Conservation (phyloP, 106 monocot species). For the Dactylorhiza incarnata region DNA sequence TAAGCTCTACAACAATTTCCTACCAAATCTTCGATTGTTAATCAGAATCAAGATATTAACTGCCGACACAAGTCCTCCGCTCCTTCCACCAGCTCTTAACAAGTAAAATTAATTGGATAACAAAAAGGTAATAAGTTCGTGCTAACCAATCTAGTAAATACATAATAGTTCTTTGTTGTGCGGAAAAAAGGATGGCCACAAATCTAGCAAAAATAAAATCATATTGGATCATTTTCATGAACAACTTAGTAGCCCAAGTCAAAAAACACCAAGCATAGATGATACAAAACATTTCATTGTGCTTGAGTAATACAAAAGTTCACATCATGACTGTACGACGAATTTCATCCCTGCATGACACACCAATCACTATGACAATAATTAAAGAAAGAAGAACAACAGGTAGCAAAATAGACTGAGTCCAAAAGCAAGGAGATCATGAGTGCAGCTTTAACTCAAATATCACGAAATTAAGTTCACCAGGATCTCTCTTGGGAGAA, state of each 20-base stretch:
- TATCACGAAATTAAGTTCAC: no score
- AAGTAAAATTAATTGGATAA: background rate
- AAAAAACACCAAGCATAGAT: background rate
- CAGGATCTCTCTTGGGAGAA: no score
- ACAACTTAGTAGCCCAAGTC: background rate
- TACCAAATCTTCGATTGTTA: background rate
- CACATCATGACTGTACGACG: background rate
- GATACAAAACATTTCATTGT: background rate
- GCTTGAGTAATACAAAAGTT: background rate
- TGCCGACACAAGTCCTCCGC: background rate
- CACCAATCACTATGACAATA: no score
- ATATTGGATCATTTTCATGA: background rate
- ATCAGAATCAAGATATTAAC: background rate
- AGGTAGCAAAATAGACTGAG: no score
- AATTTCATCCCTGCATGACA: no score
- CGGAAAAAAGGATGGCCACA: background rate
- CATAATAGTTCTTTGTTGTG: background rate
- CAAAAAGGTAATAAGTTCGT: background rate
- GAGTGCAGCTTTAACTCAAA: no score
- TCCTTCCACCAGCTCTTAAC: background rate
- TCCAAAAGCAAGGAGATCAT: no score
- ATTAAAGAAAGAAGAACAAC: no score
- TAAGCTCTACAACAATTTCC: background rate
- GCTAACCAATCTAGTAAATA: background rate
- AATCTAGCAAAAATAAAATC: background rate